Conservation (phyloP, 2,329 filamentous ascomycete genomes). For the Aureobasidium sp. region DNA sequence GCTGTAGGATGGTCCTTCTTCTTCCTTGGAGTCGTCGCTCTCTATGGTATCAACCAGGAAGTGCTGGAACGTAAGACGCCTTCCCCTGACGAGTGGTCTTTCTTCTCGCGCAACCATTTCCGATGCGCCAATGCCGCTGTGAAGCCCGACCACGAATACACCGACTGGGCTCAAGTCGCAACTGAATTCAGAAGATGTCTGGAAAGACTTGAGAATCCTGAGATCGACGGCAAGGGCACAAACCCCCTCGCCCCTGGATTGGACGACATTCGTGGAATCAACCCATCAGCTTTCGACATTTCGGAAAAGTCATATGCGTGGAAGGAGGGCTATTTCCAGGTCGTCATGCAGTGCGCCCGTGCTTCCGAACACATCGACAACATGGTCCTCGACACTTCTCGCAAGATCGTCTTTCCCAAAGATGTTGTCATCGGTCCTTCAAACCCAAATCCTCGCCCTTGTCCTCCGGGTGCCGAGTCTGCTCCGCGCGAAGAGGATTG, state of each 20-base stretch:
- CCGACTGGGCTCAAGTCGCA: constrained; percentile 63
- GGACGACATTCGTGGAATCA: constrained; percentile 44
- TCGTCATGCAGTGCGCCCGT: constrained; percentile 68
- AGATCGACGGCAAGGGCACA: constrained; percentile 54
- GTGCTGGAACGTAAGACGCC: constrained; percentile 67
- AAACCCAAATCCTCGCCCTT: constrained; percentile 70
- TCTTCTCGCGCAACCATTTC: constrained; percentile 60
- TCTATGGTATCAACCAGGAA: constrained; percentile 65
- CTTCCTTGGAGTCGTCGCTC: constrained; percentile 53
- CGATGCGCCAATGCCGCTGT: constrained; percentile 47
- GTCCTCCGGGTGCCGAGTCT: constrained; percentile 55
- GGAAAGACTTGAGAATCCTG: constrained; percentile 60
- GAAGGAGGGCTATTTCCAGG: constrained; percentile 78
- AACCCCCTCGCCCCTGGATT: constrained; percentile 18
- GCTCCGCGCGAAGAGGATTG: constrained; percentile 71
- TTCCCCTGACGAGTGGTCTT: constrained; percentile 75
- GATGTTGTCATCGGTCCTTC: constrained; percentile 73
- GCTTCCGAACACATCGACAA: constrained; percentile 76
- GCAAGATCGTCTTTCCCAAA: constrained; percentile 60
- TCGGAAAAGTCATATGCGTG: constrained; percentile 72
- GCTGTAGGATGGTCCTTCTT: constrained; percentile 59
- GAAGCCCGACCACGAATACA: constrained; percentile 51
- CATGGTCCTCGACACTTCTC: constrained; percentile 63
- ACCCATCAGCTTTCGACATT: constrained; percentile 59
- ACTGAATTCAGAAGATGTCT: constrained; percentile 55